phyloP scores from a whole-genome alignment of 768 basidiomycete species.

The Mrakia frigida region DNA sequence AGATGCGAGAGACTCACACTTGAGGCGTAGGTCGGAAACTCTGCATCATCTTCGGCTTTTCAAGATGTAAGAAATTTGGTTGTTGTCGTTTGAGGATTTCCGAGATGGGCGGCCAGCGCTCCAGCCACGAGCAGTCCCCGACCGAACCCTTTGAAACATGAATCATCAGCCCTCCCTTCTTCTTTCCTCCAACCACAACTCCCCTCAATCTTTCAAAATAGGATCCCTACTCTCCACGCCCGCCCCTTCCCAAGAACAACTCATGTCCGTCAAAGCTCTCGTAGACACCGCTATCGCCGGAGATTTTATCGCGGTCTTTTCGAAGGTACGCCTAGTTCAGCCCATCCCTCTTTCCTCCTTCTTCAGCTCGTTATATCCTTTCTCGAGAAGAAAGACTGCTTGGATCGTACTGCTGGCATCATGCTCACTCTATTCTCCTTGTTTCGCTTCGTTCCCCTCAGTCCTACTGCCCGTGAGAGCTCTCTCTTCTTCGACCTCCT shows the following conservation, averaged over 20 bases:
- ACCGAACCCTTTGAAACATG: neutral
- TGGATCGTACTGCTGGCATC: neutral
- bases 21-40: neutral
- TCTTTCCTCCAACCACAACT: neutral
- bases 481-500: neutral
- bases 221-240: slow-evolving; percentile 18
- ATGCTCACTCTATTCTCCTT: neutral
- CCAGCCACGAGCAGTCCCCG: neutral
- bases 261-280: slow-evolving; percentile 22
- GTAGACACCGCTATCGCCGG: slow-evolving; percentile 50
- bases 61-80: neutral
- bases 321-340: slow-evolving; percentile 46
- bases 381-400: no score
- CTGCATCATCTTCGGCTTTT: neutral
- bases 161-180: neutral
- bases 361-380: neutral
- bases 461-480: neutral
- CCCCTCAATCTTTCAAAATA: neutral
- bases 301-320: slow-evolving; percentile 58
- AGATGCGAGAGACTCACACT: neutral
- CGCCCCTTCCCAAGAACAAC: neutral
- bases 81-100: neutral
- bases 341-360: neutral
- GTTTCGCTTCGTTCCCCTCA: neutral
- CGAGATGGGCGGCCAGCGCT: neutral